Conservation (phyloP, 768 basidiomycete genomes). For the Cystofilobasidium capitatum region DNA sequence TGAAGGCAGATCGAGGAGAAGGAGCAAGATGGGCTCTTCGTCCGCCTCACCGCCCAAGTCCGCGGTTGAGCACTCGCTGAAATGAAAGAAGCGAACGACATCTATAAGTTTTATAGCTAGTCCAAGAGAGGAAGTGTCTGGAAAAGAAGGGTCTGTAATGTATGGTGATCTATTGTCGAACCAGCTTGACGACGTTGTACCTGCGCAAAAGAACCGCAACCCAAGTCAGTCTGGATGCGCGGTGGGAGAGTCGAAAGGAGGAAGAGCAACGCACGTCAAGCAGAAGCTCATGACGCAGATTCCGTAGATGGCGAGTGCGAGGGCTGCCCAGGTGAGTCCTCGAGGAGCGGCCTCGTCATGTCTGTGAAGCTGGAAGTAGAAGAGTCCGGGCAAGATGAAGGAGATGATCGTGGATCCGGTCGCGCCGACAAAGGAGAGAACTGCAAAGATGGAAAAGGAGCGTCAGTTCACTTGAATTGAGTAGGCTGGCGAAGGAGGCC, state of each 20-base stretch:
- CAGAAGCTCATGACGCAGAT: slow-evolving; percentile 73
- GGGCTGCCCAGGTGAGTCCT: slow-evolving; percentile 51
- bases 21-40: too few relatives aligned
- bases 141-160: too few relatives aligned
- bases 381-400: slow-evolving; percentile 81
- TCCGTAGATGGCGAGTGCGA: slow-evolving; percentile 67
- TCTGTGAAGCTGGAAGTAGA: slow-evolving; percentile 81
- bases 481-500: background rate
- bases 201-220: background rate
- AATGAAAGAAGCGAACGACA: too few relatives aligned
- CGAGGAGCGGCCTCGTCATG: slow-evolving; percentile 51
- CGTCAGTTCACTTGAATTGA: background rate
- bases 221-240: background rate
- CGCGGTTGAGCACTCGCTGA: too few relatives aligned
- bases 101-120: too few relatives aligned
- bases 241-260: background rate
- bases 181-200: slow-evolving; percentile 20
- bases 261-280: slow-evolving; percentile 4
- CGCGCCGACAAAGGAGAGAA: slow-evolving; percentile 90
- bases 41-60: too few relatives aligned
- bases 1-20: too few relatives aligned
- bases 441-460: slow-evolving; percentile 41
- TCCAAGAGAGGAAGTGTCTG: too few relatives aligned
- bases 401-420: slow-evolving; percentile 95
- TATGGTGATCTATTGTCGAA: background rate